These are phyloP conservation scores for Ceratocystis eucalypticola DNA, from an alignment of 2,329 filamentous ascomycete genomes.

Conservation along the genomic window DNA sequence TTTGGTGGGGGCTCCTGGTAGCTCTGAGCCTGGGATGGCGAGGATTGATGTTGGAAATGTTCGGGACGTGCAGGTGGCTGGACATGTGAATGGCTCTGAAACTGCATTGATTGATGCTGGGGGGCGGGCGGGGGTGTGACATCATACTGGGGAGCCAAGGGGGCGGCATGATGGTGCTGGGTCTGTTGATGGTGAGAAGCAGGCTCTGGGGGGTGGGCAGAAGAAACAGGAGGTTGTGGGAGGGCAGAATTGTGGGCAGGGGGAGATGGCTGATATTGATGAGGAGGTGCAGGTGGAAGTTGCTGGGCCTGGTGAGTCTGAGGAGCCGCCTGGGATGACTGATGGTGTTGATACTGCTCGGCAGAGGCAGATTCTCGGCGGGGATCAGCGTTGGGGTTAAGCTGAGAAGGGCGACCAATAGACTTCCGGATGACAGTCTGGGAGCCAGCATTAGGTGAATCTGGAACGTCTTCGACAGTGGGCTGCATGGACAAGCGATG, in stretches of 20 bases:
- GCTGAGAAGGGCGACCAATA: constrained; percentile 9
- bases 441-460: constrained; percentile 29
- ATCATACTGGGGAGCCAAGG: not conserved
- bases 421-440: constrained; percentile 16
- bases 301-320: constrained; percentile 1
- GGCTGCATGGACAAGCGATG: constrained; percentile 44
- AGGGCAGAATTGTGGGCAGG: not conserved
- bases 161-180: not conserved
- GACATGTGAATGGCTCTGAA: not conserved
- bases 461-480: constrained; percentile 51
- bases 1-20: constrained; percentile 17
- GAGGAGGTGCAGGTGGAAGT: not conserved
- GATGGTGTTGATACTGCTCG: constrained; percentile 14
- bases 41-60: constrained; percentile 6
- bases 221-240: not conserved
- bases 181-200: not conserved
- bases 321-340: not conserved
- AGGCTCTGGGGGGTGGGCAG: not conserved
- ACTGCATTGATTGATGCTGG: not conserved
- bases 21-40: not conserved
- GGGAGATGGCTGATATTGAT: not conserved
- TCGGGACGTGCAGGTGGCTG: not conserved
- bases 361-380: constrained; percentile 10
- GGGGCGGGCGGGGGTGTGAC: not conserved
- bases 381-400: not conserved